A percentile compares a stretch with the other conserved stretches of the same genome.
Evolutionary conservation across 2,329 filamentous ascomycete species (phyloP).

Genomic region (Aspergillus puulaauensis): DNA sequence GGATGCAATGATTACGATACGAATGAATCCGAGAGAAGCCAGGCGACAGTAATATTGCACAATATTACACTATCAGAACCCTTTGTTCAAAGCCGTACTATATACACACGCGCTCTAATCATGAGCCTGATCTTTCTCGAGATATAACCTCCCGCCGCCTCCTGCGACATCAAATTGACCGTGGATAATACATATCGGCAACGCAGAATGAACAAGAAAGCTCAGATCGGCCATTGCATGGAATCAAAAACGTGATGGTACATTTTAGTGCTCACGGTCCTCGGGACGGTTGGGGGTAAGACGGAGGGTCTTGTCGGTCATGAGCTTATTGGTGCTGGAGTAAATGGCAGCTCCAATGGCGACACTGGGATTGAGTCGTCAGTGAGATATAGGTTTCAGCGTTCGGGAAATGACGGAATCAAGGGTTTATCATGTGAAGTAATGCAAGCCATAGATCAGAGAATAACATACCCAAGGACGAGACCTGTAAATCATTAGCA

Average conservation of each 20-base stretch:
- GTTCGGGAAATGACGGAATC: conserved; percentile 18
- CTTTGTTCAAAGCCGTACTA: conserved; percentile 33
- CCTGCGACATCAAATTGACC: conserved; percentile 27
- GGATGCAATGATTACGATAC: conserved; percentile 15
- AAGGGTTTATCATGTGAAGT: conserved; percentile 13
- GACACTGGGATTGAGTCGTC: conserved; percentile 45
- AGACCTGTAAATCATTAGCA: conserved; percentile 58
- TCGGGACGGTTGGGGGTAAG: conserved; percentile 67
- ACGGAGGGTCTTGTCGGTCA: conserved; percentile 88
- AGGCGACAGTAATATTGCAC: conserved; percentile 28
- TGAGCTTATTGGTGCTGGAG: conserved; percentile 78
- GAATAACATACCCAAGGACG: conserved; percentile 72
- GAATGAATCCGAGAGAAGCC: conserved; percentile 15
- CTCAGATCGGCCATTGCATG: conserved; percentile 28
- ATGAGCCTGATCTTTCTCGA: conserved; percentile 26
- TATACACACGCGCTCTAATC: conserved; percentile 38
- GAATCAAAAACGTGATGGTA: conserved; percentile 32
- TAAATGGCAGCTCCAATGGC: conserved; percentile 78
- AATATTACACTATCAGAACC: conserved; percentile 27
- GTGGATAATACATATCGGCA: conserved; percentile 31
- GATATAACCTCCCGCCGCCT: conserved; percentile 18
- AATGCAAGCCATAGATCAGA: conserved; percentile 5
- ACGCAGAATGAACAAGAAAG: conserved; percentile 20
- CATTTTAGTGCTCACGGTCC: conserved; percentile 40
- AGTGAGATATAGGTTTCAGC: conserved; percentile 14